These are phyloP conservation scores for Coffea canephora DNA, from an alignment of 257 asterid genomes.

Conservation along the genomic window DNA sequence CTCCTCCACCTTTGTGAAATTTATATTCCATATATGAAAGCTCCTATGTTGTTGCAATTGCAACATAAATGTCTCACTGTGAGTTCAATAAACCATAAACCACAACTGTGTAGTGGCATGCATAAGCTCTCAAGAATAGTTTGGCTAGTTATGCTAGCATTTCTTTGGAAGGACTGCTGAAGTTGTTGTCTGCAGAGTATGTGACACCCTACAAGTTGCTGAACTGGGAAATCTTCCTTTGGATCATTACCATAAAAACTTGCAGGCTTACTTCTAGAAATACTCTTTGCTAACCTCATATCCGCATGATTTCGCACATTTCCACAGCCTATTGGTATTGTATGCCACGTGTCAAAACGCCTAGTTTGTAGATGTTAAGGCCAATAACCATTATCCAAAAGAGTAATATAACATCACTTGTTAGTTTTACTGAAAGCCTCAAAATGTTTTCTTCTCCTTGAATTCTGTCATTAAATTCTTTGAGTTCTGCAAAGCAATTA, in stretches of 20 bases:
- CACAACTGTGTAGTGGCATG: background rate
- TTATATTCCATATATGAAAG: background rate
- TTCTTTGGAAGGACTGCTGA: no score
- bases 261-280: background rate
- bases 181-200: no score
- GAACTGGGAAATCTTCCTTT: no score
- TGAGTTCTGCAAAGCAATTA: background rate
- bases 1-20: background rate
- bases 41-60: background rate
- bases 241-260: background rate
- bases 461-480: background rate
- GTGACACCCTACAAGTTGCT: no score
- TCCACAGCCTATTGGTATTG: background rate
- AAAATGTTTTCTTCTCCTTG: background rate
- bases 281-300: background rate
- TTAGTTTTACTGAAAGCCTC: background rate
- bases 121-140: background rate
- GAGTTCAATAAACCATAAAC: no score
- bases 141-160: no score
- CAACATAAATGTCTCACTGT: background rate
- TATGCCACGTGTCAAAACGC: background rate
- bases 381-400: background rate
- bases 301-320: background rate
- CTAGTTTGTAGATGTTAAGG: background rate
- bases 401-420: no score